These are phyloP conservation scores for Jimgerdemannia lactiflua DNA, from an alignment of 192 early-diverging fungal species.

Conservation along the genomic window DNA sequence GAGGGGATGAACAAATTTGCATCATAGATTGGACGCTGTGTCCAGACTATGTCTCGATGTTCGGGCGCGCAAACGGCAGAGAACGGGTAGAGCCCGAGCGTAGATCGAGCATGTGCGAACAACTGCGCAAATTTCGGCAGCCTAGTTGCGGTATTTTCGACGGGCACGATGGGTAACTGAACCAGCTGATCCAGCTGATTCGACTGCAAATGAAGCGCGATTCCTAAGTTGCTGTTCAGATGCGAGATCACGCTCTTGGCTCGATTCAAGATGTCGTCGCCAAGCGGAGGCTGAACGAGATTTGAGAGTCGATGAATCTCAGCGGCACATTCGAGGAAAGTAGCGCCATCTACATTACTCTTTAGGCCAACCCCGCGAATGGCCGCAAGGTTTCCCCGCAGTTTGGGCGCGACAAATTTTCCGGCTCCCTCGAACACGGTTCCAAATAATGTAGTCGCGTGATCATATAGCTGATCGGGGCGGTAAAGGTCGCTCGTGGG, in stretches of 20 bases:
- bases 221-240: background rate
- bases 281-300: background rate
- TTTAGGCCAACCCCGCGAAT: background rate
- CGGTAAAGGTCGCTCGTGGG: background rate
- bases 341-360: background rate
- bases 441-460: background rate
- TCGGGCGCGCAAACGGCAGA: background rate
- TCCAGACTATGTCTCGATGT: background rate
- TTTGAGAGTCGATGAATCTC: background rate
- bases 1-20: background rate
- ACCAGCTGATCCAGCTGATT: background rate
- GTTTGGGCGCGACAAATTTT: background rate
- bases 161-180: background rate
- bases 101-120: background rate
- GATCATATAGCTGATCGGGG: background rate
- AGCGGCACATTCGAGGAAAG: background rate
- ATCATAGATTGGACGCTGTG: background rate
- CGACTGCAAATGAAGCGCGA: background rate
- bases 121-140: background rate
- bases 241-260: background rate
- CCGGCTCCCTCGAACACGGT: background rate
- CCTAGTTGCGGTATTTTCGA: background rate
- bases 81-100: background rate
- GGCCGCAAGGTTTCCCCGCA: background rate
- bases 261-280: background rate